Percentiles rank a stretch among this genome's conserved stretches.
These are phyloP conservation scores for Pythium sp. DNA, from an alignment of 352 stramenopile genomes.

Conservation along the genomic window DNA sequence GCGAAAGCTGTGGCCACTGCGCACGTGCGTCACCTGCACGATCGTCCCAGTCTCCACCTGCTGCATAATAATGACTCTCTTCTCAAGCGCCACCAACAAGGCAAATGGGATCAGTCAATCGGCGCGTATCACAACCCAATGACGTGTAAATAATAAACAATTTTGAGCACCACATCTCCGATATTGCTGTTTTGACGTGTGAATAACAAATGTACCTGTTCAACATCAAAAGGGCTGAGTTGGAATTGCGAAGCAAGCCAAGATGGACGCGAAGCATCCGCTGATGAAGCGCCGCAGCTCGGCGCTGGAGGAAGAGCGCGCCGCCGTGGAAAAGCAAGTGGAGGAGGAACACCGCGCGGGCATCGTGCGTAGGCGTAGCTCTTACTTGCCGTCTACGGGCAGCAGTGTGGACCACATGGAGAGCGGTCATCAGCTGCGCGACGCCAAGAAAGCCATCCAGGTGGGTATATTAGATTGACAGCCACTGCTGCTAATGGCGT, in stretches of 20 bases:
- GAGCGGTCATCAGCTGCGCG: constrained; percentile 29
- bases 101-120: background rate
- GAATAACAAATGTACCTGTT: constrained; percentile 15
- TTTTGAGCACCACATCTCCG: background rate
- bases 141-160: background rate
- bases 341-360: constrained; percentile 29
- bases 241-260: background rate
- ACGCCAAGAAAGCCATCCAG: constrained; percentile 58
- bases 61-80: background rate
- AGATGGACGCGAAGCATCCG: constrained; percentile 10
- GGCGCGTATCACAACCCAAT: background rate
- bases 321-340: constrained; percentile 45
- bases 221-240: background rate
- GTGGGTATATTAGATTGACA: constrained; percentile 11
- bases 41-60: constrained; percentile 54
- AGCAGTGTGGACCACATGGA: constrained; percentile 14
- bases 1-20: constrained; percentile 37
- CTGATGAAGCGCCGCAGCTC: constrained; percentile 34
- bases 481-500: background rate
- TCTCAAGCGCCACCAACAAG: background rate
- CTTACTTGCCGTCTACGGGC: constrained; percentile 37
- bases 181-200: constrained; percentile 6
- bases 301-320: constrained; percentile 44
- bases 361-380: constrained; percentile 27
- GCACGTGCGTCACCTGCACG: constrained; percentile 51